A percentile compares a stretch with the other conserved stretches of the same genome.
Conservation (phyloP, 2,329 filamentous ascomycete genomes). For the Thermomyces lanuginosus region DNA sequence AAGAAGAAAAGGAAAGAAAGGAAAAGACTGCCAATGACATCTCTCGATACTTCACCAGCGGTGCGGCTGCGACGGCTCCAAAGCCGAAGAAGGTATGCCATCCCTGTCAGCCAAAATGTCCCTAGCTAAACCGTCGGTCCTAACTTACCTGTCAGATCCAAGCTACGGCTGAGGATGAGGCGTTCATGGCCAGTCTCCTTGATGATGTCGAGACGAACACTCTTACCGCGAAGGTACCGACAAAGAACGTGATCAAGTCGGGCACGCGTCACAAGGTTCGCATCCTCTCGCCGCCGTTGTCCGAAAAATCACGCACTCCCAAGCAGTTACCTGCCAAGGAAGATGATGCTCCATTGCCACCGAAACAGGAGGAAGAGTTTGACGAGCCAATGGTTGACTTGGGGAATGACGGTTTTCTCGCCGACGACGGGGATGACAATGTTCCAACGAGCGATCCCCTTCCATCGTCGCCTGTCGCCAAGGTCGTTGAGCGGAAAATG, state of each 20-base stretch:
- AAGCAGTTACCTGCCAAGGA: slow-evolving; percentile 27
- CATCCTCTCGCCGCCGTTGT: slow-evolving; percentile 57
- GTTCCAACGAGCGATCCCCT: slow-evolving; percentile 73
- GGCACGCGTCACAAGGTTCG: slow-evolving; percentile 64
- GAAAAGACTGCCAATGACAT: slow-evolving; percentile 85
- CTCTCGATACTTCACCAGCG: slow-evolving; percentile 82
- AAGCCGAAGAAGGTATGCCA: slow-evolving; percentile 57
- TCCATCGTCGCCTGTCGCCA: slow-evolving; percentile 73
- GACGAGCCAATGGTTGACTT: too few species aligned
- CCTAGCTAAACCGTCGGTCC: neutral
- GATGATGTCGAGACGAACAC: slow-evolving; percentile 74
- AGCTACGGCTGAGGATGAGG: slow-evolving; percentile 73
- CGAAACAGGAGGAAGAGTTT: slow-evolving; percentile 23
- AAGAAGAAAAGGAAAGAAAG: slow-evolving; percentile 70
- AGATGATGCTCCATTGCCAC: slow-evolving; percentile 32
- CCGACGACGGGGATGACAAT: slow-evolving; percentile 51
- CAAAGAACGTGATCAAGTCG: slow-evolving; percentile 52
- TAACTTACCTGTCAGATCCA: slow-evolving; percentile 36
- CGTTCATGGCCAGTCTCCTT: slow-evolving; percentile 70
- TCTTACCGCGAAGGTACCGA: slow-evolving; percentile 37
- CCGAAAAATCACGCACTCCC: slow-evolving; percentile 40
- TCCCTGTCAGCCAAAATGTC: neutral
- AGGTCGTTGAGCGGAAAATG: slow-evolving; percentile 57
- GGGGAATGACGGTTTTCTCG: slow-evolving; percentile 44
- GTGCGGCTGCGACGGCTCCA: slow-evolving; percentile 41